A percentile compares a stretch with the other conserved stretches of the same genome.
These are phyloP conservation scores for Leccinum uliginosum DNA, from an alignment of 768 basidiomycete genomes.

Conservation along the genomic window DNA sequence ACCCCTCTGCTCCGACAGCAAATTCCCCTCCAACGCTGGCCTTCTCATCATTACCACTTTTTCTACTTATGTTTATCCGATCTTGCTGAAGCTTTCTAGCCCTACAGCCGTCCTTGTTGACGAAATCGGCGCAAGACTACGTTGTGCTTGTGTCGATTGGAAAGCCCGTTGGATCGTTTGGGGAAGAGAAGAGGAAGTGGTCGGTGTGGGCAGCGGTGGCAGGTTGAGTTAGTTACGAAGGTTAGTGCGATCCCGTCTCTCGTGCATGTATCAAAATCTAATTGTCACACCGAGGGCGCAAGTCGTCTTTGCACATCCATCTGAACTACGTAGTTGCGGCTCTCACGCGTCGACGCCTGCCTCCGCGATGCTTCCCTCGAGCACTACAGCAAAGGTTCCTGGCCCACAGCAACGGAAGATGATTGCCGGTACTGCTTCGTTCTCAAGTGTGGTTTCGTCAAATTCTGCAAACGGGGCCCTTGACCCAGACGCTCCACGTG, in stretches of 20 bases:
- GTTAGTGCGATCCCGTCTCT: constrained; percentile 34
- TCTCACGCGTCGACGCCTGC: constrained; percentile 72
- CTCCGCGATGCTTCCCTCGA: constrained; percentile 39
- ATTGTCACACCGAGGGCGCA: constrained; percentile 31
- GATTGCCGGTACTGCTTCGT: constrained; percentile 9
- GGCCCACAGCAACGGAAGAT: constrained; percentile 22
- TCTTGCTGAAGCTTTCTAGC: constrained; percentile 66
- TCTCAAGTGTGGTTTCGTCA: neutral
- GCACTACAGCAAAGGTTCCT: constrained; percentile 55
- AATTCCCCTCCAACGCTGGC: constrained; percentile 40
- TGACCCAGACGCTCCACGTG: constrained; percentile 64
- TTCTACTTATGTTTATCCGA: constrained; percentile 71
- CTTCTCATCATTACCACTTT: constrained; percentile 89
- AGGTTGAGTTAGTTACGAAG: constrained; percentile 90
- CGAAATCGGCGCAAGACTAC: constrained; percentile 79
- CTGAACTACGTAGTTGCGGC: constrained; percentile 84
- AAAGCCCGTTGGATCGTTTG: constrained; percentile 70
- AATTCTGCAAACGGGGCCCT: constrained; percentile 37
- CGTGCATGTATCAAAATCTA: neutral
- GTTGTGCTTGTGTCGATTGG: constrained; percentile 82
- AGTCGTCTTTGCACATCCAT: constrained; percentile 72
- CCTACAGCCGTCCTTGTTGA: constrained; percentile 69
- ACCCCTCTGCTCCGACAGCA: neutral
- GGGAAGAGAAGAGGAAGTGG: constrained; percentile 89
- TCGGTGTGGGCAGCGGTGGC: constrained; percentile 77